Percentiles rank a stretch among this genome's conserved stretches.
These are phyloP conservation scores for Dictyostelium capitatum DNA, from an alignment of 78 protist species.

Conservation along the genomic window DNA sequence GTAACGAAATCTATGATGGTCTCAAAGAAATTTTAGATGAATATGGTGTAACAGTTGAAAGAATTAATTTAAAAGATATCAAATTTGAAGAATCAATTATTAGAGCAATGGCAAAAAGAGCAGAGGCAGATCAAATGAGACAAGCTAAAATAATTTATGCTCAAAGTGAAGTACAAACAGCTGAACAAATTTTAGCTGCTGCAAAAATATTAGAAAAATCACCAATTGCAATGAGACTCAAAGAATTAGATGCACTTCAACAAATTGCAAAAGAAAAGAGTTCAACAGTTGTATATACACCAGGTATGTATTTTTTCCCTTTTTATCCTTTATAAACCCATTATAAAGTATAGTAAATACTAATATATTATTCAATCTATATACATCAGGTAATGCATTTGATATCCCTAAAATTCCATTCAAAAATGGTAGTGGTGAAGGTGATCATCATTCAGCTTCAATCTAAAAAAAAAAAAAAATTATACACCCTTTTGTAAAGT, in stretches of 20 bases:
- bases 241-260: constrained; percentile 33
- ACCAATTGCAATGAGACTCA: constrained; percentile 35
- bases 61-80: constrained; percentile 51
- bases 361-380: no score
- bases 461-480: no score
- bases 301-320: no score
- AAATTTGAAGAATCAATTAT: constrained; percentile 57
- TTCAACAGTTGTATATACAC: constrained; percentile 23
- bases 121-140: constrained; percentile 57
- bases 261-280: constrained; percentile 68
- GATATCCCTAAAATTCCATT: neutral
- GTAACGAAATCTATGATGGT: constrained; percentile 29
- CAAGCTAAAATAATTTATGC: constrained; percentile 43
- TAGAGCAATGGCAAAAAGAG: constrained; percentile 67
- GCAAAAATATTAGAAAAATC: constrained; percentile 39
- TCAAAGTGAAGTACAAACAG: constrained; percentile 19
- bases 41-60: constrained; percentile 30
- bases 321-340: no score
- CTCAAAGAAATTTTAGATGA: neutral
- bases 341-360: no score
- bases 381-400: constrained; percentile 22
- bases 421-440: no score
- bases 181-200: constrained; percentile 27
- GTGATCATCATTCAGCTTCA: no score
- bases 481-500: no score